Base-by-base conservation (phyloP, 495 filamentous ascomycete genomes). In the Penicillium ucsense region DNA sequence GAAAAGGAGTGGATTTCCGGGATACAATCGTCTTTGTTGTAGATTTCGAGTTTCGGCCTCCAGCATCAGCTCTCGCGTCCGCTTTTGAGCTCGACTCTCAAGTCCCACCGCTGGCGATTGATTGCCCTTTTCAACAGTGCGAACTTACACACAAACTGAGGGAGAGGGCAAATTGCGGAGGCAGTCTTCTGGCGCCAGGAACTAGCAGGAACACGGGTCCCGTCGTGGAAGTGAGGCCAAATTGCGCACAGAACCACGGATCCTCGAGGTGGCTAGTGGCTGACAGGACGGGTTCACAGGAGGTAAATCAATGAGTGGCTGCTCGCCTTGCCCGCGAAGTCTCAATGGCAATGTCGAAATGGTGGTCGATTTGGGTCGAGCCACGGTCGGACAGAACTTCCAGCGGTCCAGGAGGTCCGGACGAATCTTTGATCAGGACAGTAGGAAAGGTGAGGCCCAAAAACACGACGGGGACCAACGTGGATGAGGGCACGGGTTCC, bases 361-460 rank as follows among this genome's bases (percentile, higher is more conserved):
- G 30, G 43, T 43, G 39, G 55, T 61, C 48, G 48, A 52, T 52
- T 41, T 33, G 46, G 48, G 42, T 46, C 37, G 53, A 62, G 56
- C 59, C 59, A 60, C 56, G 59, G 59, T 61, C 56, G 59, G 59
- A 62, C 59, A 62, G 49, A 37, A 57, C 38, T 60, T 60, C 56
- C 59, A 45, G 47, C 58, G 58, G 59, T 56, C 59, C 57, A 62
- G 56, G 41, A 62, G 59, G 57, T 60, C 59, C 59, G 59, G 40
- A 38, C 59, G 51, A 60, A 60, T 62, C 27, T 39, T 29, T 29
- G 36, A 40, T 20, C 35, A 54, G 44, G 8, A 36, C 6, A n/a
- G 29, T 7, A 6, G 20, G 35, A 31, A 45, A 31, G 1, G 41
- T 34, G 8, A 29, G 40, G 20, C 27, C 29, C 28, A 41, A 39